Evolutionary conservation across 192 early-diverging fungal species (phyloP).

Genomic region (Mortierella antarctica): DNA sequence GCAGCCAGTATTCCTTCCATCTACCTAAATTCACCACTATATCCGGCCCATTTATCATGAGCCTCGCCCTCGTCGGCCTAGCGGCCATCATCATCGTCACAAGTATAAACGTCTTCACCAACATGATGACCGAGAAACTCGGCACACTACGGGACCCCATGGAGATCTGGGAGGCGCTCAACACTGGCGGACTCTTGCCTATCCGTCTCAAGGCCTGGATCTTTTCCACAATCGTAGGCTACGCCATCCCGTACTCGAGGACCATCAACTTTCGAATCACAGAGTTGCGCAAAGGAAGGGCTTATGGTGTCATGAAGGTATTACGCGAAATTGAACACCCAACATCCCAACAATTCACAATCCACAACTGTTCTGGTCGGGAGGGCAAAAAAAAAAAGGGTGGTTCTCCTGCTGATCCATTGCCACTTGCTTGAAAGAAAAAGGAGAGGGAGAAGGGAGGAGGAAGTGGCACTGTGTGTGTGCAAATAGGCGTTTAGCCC

Average conservation of each 20-base stretch:
- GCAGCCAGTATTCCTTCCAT: not conserved
- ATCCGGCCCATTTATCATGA: constrained; percentile 12
- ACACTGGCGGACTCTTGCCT: constrained; percentile 46
- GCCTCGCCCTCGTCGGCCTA: constrained; percentile 9
- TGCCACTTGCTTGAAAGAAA: not conserved
- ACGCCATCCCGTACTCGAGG: constrained; percentile 59
- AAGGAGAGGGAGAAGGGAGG: not conserved
- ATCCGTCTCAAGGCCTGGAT: constrained; percentile 56
- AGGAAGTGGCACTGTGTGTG: not conserved
- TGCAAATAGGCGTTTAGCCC: not conserved
- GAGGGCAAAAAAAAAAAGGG: constrained; percentile 3
- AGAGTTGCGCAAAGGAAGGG: constrained; percentile 61
- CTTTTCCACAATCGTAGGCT: constrained; percentile 55
- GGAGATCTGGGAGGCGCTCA: constrained; percentile 58
- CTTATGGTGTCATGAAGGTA: constrained; percentile 65
- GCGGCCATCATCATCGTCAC: constrained; percentile 8
- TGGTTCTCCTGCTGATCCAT: not conserved
- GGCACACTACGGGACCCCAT: constrained; percentile 48
- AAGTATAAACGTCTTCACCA: constrained; percentile 4
- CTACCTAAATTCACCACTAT: not conserved
- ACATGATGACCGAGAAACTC: constrained; percentile 32
- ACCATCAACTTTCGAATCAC: constrained; percentile 65
- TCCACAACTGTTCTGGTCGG: no score
- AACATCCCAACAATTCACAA: no score
- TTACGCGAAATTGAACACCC: no score